These are phyloP conservation scores for Plantago rigida DNA, from an alignment of 305 asterid species.

Conservation along the genomic window DNA sequence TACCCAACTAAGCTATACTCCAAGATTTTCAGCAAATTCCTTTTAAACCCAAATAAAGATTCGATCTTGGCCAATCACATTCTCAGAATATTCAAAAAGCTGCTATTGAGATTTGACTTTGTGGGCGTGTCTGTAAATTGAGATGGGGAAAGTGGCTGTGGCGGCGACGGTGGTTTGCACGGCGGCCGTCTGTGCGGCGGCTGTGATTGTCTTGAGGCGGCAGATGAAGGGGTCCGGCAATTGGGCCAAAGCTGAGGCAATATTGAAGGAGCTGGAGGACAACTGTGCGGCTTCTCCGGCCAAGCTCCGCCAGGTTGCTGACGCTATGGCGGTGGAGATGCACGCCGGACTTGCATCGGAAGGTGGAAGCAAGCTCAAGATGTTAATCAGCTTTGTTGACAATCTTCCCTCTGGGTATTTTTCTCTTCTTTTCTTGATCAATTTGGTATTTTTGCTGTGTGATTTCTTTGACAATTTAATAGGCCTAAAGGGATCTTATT, in stretches of 20 bases:
- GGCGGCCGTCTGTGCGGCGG: constrained; percentile 49
- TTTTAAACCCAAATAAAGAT: constrained; percentile 5
- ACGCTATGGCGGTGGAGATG: constrained; percentile 84
- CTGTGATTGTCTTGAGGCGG: constrained; percentile 35
- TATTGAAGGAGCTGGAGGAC: constrained; percentile 61
- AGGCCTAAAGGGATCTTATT: too few species aligned
- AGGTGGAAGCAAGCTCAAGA: constrained; percentile 76
- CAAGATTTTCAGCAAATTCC: too few species aligned
- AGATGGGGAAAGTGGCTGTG: constrained; percentile 48
- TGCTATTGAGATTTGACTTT: too few species aligned
- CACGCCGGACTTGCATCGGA: constrained; percentile 89
- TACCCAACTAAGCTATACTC: too few species aligned
- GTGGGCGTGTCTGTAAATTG: too few species aligned
- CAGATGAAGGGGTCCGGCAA: constrained; percentile 37
- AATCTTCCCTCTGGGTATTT: constrained; percentile 79
- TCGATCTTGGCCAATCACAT: constrained; percentile 6
- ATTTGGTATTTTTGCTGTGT: constrained; percentile 15
- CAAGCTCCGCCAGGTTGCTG: constrained; percentile 70
- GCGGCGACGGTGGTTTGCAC: constrained; percentile 40
- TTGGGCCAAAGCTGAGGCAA: constrained; percentile 42
- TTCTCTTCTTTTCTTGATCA: background rate
- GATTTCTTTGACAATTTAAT: background rate
- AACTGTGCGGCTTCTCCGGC: constrained; percentile 52
- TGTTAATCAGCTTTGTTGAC: constrained; percentile 76
- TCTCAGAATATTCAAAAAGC: background rate